Evolutionary conservation across 139 green algal genomes (phyloP).

Genomic region (Pseudopediastrum boryanum): DNA sequence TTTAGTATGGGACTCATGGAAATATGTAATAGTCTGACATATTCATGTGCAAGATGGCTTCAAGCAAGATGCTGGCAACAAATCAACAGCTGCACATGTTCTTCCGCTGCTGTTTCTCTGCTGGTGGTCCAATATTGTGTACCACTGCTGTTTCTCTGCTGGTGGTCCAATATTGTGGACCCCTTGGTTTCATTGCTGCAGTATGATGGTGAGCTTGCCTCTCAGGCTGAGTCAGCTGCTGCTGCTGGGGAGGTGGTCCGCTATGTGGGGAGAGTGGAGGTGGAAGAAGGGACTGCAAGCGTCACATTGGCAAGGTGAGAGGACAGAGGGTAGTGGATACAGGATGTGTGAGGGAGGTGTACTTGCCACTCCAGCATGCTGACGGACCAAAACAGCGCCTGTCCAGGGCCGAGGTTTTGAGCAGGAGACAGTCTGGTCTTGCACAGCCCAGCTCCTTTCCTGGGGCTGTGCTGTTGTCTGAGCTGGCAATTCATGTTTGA

Average conservation of each 20-base stretch:
- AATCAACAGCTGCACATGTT: too few relatives aligned
- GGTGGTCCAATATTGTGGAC: background rate
- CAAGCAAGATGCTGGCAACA: too few relatives aligned
- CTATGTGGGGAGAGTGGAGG: constrained; percentile 91
- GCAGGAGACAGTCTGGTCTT: background rate
- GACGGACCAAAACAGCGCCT: background rate
- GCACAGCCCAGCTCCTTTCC: background rate
- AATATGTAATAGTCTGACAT: too few relatives aligned
- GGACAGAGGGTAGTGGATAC: too few relatives aligned
- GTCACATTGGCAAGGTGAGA: constrained; percentile 77
- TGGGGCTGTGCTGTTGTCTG: constrained; percentile 42
- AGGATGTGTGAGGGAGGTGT: too few relatives aligned
- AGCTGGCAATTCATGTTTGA: background rate
- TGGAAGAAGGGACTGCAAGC: constrained; percentile 61
- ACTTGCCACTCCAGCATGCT: background rate
- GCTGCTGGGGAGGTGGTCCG: constrained; percentile 77
- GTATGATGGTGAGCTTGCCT: constrained; percentile 83
- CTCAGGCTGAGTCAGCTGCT: constrained; percentile 64
- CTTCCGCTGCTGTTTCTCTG: constrained; percentile 6
- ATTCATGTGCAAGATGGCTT: too few relatives aligned
- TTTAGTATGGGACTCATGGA: too few relatives aligned
- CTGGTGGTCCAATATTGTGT: background rate
- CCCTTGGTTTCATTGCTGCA: too few relatives aligned
- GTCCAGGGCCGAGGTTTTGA: background rate
- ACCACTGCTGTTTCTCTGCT: constrained; percentile 2